Conservation (phyloP, 768 basidiomycete species). For the Suillus subaureus region DNA sequence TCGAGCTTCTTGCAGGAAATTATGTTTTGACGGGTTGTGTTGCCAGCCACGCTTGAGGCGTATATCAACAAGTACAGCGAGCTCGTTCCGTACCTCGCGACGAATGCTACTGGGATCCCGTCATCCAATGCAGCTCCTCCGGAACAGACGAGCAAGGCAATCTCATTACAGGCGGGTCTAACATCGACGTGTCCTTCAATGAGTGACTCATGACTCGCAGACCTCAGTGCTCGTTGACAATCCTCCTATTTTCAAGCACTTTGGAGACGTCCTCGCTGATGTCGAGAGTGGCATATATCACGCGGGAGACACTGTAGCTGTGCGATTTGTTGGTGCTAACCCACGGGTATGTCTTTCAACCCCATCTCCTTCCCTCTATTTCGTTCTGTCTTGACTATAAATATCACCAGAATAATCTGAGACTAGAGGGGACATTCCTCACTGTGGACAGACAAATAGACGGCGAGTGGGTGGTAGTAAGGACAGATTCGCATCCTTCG, state of each 20-base stretch:
- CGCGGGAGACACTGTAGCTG: slow-evolving; percentile 59
- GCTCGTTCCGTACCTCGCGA: slow-evolving; percentile 63
- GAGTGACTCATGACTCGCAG: slow-evolving; percentile 33
- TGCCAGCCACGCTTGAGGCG: slow-evolving; percentile 66
- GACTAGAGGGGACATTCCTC: slow-evolving; percentile 73
- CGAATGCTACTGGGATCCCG: slow-evolving; percentile 46
- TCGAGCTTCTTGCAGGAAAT: not conserved
- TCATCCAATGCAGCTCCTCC: slow-evolving; percentile 65
- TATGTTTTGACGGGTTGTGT: slow-evolving; percentile 1
- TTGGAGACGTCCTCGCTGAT: slow-evolving; percentile 63
- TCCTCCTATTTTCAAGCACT: slow-evolving; percentile 54
- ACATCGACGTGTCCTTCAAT: not conserved
- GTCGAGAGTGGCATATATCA: slow-evolving; percentile 52
- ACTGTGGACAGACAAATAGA: slow-evolving; percentile 57
- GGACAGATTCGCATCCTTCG: slow-evolving; percentile 80
- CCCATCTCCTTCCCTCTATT: not conserved
- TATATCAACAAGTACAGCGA: slow-evolving; percentile 77
- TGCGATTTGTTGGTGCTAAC: slow-evolving; percentile 74
- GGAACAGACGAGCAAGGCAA: slow-evolving; percentile 64
- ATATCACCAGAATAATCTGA: slow-evolving; percentile 66
- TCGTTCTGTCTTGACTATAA: not conserved
- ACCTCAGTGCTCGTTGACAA: slow-evolving; percentile 64
- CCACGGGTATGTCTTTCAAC: slow-evolving; percentile 55
- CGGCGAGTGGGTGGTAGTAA: slow-evolving; percentile 55
- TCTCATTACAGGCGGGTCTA: slow-evolving; percentile 60